phyloP scores from a whole-genome alignment of 108 stramenopile genomes.

The Chaetoceros tenuissimus region DNA sequence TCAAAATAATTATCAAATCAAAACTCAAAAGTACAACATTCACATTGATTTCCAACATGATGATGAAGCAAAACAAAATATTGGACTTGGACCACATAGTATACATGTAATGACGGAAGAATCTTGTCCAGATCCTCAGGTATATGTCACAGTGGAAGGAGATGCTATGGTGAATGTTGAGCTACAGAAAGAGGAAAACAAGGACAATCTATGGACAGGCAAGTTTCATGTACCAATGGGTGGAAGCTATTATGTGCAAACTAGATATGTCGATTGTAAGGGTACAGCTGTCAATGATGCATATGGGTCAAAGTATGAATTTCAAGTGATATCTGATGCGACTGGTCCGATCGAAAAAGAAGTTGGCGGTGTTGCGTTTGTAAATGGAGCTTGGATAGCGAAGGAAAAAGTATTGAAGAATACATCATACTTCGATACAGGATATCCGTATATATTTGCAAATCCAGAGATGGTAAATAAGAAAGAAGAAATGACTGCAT shows the following conservation, averaged over 20 bases:
- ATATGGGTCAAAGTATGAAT: neutral
- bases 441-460: conserved; percentile 3
- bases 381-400: conserved; percentile 12
- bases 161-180: conserved; percentile 17
- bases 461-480: neutral
- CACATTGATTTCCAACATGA: too few species aligned
- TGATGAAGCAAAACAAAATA: too few species aligned
- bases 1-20: too few species aligned
- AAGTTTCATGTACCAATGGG: conserved; percentile 21
- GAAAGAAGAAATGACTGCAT: neutral
- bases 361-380: neutral
- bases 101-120: neutral
- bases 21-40: too few species aligned
- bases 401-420: conserved; percentile 10
- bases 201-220: conserved; percentile 17
- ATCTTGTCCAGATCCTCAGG: conserved; percentile 11
- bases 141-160: conserved; percentile 25
- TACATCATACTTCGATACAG: neutral
- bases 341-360: neutral
- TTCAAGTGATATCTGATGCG: neutral
- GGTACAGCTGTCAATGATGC: neutral
- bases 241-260: conserved; percentile 16
- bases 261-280: conserved; percentile 25
- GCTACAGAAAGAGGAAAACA: neutral
- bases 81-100: too few species aligned